Conservation (phyloP, 345 rosid species). For the Moricandia moricandioides region DNA sequence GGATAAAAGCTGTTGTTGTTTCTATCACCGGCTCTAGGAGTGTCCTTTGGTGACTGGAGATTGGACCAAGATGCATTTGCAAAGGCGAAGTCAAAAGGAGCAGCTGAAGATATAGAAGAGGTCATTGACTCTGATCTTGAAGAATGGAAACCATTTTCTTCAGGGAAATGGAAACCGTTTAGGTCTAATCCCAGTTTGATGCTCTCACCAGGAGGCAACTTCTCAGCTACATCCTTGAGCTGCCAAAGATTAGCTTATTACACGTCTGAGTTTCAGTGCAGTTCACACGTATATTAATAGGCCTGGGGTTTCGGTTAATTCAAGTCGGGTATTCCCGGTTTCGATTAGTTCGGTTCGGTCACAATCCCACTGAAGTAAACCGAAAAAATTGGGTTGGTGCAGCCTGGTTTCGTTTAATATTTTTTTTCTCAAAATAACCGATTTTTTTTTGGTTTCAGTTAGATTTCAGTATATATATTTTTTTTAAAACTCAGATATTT, state of each 20-base stretch:
- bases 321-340: background rate
- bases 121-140: conserved; percentile 65
- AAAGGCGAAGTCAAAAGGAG: conserved; percentile 41
- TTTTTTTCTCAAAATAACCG: too few relatives aligned
- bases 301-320: background rate
- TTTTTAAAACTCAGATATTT: background rate
- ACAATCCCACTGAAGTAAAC: background rate
- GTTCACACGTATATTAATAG: background rate
- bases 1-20: conserved; percentile 31
- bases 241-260: conserved; percentile 29
- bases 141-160: conserved; percentile 44
- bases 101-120: conserved; percentile 52
- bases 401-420: background rate
- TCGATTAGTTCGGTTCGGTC: background rate
- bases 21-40: conserved; percentile 42
- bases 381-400: background rate
- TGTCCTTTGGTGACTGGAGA: conserved; percentile 44
- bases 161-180: conserved; percentile 52
- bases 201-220: conserved; percentile 76
- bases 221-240: conserved; percentile 98
- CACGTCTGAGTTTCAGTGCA: conserved; percentile 3
- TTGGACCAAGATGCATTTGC: conserved; percentile 48
- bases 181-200: conserved; percentile 59
- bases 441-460: too few relatives aligned
- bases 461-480: too few relatives aligned